Percentiles rank a stretch among this genome's conserved stretches.
Evolutionary conservation across 1,139 yeast species (phyloP).

Genomic region (Kluyveromyces sp.): DNA sequence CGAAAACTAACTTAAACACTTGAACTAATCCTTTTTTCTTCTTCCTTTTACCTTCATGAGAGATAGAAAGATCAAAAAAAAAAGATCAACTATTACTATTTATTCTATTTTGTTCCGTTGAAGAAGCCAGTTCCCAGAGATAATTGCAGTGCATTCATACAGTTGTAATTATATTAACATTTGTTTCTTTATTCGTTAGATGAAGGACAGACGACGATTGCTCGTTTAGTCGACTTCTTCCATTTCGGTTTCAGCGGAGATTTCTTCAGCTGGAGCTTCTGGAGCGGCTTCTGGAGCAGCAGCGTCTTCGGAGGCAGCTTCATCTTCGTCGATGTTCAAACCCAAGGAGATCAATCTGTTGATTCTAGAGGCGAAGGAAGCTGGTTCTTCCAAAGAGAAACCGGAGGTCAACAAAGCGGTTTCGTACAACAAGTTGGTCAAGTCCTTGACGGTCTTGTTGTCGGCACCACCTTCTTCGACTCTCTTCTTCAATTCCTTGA

Average conservation of each 20-base stretch:
- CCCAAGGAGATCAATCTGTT: conserved; percentile 97
- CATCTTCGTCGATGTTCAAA: conserved; percentile 92
- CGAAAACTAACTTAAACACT: neutral
- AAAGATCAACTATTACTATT: too few relatives aligned
- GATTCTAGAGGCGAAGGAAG: conserved; percentile 93
- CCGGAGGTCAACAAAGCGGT: conserved; percentile 98
- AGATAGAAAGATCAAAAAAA: too few relatives aligned
- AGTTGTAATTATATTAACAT: neutral
- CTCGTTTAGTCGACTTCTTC: conserved; percentile 87
- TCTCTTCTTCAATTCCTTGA: conserved; percentile 90
- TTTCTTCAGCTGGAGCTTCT: conserved; percentile 51
- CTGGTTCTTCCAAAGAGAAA: conserved; percentile 97
- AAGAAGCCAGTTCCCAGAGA: neutral
- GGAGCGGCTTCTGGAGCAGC: conserved; percentile 38
- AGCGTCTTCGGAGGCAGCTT: conserved; percentile 35
- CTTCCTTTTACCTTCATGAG: too few relatives aligned
- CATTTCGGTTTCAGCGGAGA: conserved; percentile 88
- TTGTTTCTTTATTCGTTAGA: neutral
- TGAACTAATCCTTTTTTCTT: too few relatives aligned
- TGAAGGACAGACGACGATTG: neutral
- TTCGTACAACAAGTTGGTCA: conserved; percentile 92
- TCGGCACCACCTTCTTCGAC: conserved; percentile 96
- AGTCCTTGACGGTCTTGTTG: conserved; percentile 97
- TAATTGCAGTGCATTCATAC: too few relatives aligned
- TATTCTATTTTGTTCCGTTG: neutral